These are phyloP conservation scores for Aspergillus olivimuriae DNA, from an alignment of 495 filamentous ascomycete genomes.

Conservation along the genomic window DNA sequence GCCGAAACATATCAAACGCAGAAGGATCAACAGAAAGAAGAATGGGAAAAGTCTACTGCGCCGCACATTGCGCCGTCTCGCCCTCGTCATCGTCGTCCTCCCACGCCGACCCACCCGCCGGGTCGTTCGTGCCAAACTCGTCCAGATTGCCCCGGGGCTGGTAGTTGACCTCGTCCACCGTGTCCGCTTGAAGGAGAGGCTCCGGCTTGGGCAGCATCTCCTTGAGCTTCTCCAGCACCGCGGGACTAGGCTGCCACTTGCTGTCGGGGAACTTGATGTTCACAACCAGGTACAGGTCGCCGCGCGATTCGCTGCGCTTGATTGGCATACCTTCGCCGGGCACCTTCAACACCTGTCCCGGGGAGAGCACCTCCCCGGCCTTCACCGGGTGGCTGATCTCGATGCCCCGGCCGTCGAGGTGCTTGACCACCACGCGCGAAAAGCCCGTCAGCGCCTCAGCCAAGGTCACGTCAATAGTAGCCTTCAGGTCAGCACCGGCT, in stretches of 20 bases:
- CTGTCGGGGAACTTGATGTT: slow-evolving; percentile 85
- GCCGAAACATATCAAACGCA: not conserved
- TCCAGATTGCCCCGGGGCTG: slow-evolving; percentile 76
- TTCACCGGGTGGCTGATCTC: slow-evolving; percentile 62
- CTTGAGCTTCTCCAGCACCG: slow-evolving; percentile 57
- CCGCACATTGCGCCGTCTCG: slow-evolving; percentile 67
- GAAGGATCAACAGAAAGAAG: slow-evolving; percentile 5
- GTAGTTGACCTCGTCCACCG: slow-evolving; percentile 81
- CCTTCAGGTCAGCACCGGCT: slow-evolving; percentile 75
- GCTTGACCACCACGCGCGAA: slow-evolving; percentile 81
- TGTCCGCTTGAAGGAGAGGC: slow-evolving; percentile 55
- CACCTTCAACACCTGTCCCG: slow-evolving; percentile 78
- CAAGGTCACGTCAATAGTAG: slow-evolving; percentile 71
- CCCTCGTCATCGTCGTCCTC: slow-evolving; percentile 71
- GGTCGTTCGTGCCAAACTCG: slow-evolving; percentile 66
- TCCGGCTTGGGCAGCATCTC: slow-evolving; percentile 66
- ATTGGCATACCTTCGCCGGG: slow-evolving; percentile 87
- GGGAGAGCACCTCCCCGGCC: slow-evolving; percentile 66
- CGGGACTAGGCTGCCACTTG: slow-evolving; percentile 69
- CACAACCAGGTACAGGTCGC: slow-evolving; percentile 81
- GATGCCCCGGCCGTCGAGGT: slow-evolving; percentile 91
- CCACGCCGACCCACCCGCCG: slow-evolving; percentile 66
- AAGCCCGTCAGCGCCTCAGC: slow-evolving; percentile 85
- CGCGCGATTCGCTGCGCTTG: slow-evolving; percentile 75
- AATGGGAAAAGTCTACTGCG: slow-evolving; percentile 57